These are phyloP conservation scores for Murraya koenigii DNA, from an alignment of 345 rosid species.

Conservation along the genomic window DNA sequence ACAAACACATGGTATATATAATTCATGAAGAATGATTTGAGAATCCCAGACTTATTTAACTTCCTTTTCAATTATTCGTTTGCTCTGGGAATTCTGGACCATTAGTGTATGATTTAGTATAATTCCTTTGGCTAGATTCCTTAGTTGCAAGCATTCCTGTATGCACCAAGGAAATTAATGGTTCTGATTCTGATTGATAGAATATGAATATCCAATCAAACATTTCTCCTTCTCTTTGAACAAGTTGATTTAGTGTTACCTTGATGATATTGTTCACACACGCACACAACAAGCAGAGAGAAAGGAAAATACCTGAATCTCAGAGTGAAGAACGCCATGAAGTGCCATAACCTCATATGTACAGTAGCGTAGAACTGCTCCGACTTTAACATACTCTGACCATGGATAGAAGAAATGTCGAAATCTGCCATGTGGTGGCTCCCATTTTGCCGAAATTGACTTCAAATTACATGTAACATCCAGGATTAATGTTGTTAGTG, in stretches of 20 bases:
- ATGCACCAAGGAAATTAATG: conserved; percentile 5
- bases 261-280: neutral
- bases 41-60: neutral
- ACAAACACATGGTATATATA: conserved; percentile 20
- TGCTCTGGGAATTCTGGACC: conserved; percentile 13
- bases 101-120: neutral
- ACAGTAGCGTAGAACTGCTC: conserved; percentile 52
- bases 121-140: conserved; percentile 10
- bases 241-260: neutral
- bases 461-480: conserved; percentile 12
- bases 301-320: conserved; percentile 50
- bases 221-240: neutral
- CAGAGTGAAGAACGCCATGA: conserved; percentile 68
- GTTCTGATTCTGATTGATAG: conserved; percentile 23
- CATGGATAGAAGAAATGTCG: conserved; percentile 61
- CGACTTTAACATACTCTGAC: conserved; percentile 72
- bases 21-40: neutral
- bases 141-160: conserved; percentile 5
- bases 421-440: conserved; percentile 72
- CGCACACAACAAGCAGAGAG: neutral
- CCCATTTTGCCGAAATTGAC: conserved; percentile 70
- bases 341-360: conserved; percentile 75
- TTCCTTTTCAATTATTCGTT: conserved; percentile 8
- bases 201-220: conserved; percentile 31
- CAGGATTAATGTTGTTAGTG: conserved; percentile 1